Conservation (phyloP, 2,329 filamentous ascomycete genomes). For the Mycogone perniciosa region DNA sequence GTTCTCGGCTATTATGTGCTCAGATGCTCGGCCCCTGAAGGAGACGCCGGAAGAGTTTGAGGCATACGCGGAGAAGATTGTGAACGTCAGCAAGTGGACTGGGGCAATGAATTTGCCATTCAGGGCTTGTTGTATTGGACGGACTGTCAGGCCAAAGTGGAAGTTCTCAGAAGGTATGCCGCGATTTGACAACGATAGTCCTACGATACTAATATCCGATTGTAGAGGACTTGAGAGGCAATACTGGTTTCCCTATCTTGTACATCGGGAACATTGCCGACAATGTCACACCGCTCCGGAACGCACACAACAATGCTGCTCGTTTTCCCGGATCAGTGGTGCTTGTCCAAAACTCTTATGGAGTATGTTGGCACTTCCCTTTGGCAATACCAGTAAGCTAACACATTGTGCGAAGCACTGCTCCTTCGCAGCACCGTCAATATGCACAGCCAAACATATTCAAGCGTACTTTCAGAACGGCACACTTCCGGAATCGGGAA, state of each 20-base stretch:
- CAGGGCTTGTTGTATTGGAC: slow-evolving; percentile 33
- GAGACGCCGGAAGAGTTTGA: slow-evolving; percentile 30
- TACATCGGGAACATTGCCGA: slow-evolving; percentile 40
- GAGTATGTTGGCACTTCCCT: slow-evolving; percentile 31
- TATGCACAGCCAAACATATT: slow-evolving; percentile 37
- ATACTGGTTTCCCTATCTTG: slow-evolving; percentile 38
- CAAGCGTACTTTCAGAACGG: slow-evolving; percentile 41
- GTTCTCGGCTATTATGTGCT: slow-evolving; percentile 40
- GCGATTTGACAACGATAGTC: neutral
- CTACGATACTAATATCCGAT: neutral
- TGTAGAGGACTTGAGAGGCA: slow-evolving; percentile 15
- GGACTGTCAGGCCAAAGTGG: slow-evolving; percentile 33
- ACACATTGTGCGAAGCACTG: slow-evolving; percentile 38
- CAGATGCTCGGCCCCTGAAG: slow-evolving; percentile 30
- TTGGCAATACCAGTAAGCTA: neutral
- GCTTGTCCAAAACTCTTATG: slow-evolving; percentile 44
- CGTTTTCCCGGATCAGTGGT: slow-evolving; percentile 41
- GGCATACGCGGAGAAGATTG: slow-evolving; percentile 27
- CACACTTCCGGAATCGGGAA: slow-evolving; percentile 36
- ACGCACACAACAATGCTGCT: slow-evolving; percentile 38
- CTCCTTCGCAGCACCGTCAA: slow-evolving; percentile 37
- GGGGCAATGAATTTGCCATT: slow-evolving; percentile 40
- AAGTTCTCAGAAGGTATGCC: slow-evolving; percentile 28
- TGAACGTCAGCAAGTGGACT: slow-evolving; percentile 32
- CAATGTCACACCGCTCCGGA: slow-evolving; percentile 42